These are phyloP conservation scores for Saccharomycopsis fodiens DNA, from an alignment of 805 yeast species.

Conservation along the genomic window DNA sequence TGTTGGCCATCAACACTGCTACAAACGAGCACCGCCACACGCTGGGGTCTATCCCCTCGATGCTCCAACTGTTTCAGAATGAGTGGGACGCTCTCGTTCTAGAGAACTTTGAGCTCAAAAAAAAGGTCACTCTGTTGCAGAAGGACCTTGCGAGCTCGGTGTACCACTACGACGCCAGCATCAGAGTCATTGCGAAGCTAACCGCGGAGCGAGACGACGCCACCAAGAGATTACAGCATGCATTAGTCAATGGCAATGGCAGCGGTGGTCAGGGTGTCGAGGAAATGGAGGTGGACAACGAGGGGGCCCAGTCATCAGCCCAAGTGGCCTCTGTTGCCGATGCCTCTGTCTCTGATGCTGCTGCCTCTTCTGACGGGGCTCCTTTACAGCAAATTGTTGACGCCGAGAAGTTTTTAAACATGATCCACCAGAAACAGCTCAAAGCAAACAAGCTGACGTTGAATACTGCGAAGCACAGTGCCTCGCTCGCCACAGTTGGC, in stretches of 20 bases:
- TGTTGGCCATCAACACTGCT: slow-evolving; percentile 35
- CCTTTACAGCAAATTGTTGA: slow-evolving; percentile 11
- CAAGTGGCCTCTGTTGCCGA: background rate
- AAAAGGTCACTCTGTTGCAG: slow-evolving; percentile 57
- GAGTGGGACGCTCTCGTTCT: slow-evolving; percentile 87
- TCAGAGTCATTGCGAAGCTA: slow-evolving; percentile 71
- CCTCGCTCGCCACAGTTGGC: slow-evolving; percentile 5
- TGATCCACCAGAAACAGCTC: slow-evolving; percentile 18
- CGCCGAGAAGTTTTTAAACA: slow-evolving; percentile 17
- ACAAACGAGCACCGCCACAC: slow-evolving; percentile 29
- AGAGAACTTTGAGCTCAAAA: slow-evolving; percentile 70
- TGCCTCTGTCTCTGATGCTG: background rate
- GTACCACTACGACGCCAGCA: slow-evolving; percentile 86
- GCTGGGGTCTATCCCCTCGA: slow-evolving; percentile 63
- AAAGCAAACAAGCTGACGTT: slow-evolving; percentile 18
- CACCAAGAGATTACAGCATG: slow-evolving; percentile 45
- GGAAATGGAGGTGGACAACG: background rate
- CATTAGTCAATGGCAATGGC: slow-evolving; percentile 11
- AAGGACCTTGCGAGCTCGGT: slow-evolving; percentile 71
- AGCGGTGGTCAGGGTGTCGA: background rate
- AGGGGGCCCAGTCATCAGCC: background rate
- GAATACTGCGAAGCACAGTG: slow-evolving; percentile 14
- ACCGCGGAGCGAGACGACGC: slow-evolving; percentile 74
- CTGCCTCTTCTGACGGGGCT: background rate
- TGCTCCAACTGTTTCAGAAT: slow-evolving; percentile 68